Evolutionary conservation across 2,329 filamentous ascomycete species (phyloP).

Genomic region (Stenocarpella maydis): DNA sequence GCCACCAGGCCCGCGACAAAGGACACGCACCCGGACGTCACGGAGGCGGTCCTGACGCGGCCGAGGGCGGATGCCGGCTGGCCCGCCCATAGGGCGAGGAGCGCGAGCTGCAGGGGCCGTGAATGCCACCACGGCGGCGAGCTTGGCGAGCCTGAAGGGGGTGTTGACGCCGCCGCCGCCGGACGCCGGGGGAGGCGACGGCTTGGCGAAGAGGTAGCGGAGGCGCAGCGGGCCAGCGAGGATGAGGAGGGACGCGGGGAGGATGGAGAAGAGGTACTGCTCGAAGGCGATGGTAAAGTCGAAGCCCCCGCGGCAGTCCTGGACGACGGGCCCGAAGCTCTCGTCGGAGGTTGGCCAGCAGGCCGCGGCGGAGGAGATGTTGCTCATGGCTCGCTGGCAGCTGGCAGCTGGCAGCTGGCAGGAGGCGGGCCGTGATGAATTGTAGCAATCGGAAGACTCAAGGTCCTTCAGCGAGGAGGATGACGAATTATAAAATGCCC

Average conservation of each 20-base stretch:
- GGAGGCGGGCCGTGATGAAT: background rate
- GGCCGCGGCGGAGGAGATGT: conserved; percentile 21
- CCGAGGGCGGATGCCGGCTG: conserved; percentile 32
- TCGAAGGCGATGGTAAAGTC: conserved; percentile 61
- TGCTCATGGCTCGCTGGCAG: conserved; percentile 11
- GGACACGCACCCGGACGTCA: conserved; percentile 45
- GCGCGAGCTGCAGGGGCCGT: conserved; percentile 45
- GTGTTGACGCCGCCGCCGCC: background rate
- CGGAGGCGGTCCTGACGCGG: conserved; percentile 41
- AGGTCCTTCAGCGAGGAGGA: background rate
- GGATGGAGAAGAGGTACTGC: conserved; percentile 45
- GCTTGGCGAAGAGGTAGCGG: conserved; percentile 38
- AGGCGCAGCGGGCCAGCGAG: conserved; percentile 45
- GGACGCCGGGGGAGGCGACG: conserved; percentile 40
- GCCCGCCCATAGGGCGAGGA: conserved; percentile 45
- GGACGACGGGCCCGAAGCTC: conserved; percentile 53
- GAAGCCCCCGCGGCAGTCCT: conserved; percentile 51
- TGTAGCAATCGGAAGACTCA: background rate
- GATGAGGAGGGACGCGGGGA: conserved; percentile 44
- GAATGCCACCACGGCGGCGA: conserved; percentile 41
- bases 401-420: background rate
- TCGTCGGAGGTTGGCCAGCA: conserved; percentile 41
- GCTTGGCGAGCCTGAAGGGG: conserved; percentile 41
- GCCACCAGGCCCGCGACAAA: conserved; percentile 45
- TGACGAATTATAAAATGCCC: background rate